Conservation (phyloP, 1,284 basidiomycete genomes). For the Cryptococcus sp. region DNA sequence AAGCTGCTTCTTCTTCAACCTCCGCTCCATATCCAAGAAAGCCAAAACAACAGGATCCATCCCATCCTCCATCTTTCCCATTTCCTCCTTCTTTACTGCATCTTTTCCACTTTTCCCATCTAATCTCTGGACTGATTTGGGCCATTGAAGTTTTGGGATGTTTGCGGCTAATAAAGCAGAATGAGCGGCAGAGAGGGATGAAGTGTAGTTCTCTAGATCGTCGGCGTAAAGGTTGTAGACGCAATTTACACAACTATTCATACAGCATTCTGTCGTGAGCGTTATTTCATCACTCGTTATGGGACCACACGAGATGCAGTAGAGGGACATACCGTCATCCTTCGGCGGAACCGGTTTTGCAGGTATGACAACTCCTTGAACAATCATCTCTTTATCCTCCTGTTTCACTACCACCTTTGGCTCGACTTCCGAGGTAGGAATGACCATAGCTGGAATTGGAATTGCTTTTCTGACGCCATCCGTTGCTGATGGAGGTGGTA, state of each 20-base stretch:
- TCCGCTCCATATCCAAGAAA: conserved; percentile 38
- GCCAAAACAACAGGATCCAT: conserved; percentile 33
- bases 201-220: conserved; percentile 62
- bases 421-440: neutral
- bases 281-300: too few relatives aligned
- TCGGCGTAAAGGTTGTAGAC: conserved; percentile 84
- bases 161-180: conserved; percentile 52
- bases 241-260: conserved; percentile 85
- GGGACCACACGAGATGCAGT: neutral
- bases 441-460: conserved; percentile 16
- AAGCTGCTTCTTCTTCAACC: conserved; percentile 25
- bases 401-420: neutral
- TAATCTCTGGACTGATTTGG: conserved; percentile 41
- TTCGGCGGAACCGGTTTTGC: conserved; percentile 37
- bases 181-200: conserved; percentile 56
- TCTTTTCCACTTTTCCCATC: conserved; percentile 10
- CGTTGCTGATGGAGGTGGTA: conserved; percentile 10
- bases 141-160: conserved; percentile 65
- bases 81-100: conserved; percentile 6
- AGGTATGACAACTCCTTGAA: conserved; percentile 34
- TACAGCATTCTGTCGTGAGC: conserved; percentile 68
- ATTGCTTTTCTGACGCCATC: conserved; percentile 4
- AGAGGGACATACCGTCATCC: conserved; percentile 35
- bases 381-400: conserved; percentile 18
- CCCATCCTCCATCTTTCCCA: conserved; percentile 8